Evolutionary conservation across 2,329 filamentous ascomycete species (phyloP).

Genomic region (Davidsoniella neocaledoniae): DNA sequence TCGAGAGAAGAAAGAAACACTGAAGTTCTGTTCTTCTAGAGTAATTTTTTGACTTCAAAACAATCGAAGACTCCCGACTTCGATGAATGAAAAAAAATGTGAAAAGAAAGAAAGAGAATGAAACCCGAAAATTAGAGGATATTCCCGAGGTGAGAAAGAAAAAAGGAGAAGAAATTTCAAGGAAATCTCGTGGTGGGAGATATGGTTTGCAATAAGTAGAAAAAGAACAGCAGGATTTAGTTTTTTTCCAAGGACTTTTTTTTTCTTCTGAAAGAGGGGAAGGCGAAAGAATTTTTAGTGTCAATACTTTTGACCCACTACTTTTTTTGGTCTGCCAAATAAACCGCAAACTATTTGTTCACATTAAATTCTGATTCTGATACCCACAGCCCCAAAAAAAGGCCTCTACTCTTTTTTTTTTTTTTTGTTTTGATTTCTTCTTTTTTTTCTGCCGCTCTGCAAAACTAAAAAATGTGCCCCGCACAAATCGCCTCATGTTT

Average conservation of each 20-base stretch:
- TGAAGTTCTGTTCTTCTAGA: slow-evolving; percentile 11
- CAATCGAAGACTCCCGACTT: slow-evolving; percentile 16
- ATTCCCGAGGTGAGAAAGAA: slow-evolving; percentile 16
- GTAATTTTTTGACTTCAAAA: background rate
- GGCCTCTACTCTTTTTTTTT: background rate
- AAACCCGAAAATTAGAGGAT: slow-evolving; percentile 16
- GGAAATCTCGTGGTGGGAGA: slow-evolving; percentile 1
- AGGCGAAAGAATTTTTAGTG: slow-evolving; percentile 10
- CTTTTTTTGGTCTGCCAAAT: background rate
- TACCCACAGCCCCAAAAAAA: background rate
- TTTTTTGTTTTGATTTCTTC: background rate
- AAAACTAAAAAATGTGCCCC: too few species aligned
- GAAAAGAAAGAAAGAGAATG: slow-evolving; percentile 22
- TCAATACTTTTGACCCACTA: slow-evolving; percentile 8
- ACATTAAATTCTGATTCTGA: background rate
- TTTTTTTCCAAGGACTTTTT: background rate
- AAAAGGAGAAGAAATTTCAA: slow-evolving; percentile 4
- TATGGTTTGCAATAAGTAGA: background rate
- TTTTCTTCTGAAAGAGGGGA: slow-evolving; percentile 12
- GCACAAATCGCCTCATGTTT: too few species aligned
- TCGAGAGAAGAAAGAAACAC: slow-evolving; percentile 12
- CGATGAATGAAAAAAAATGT: slow-evolving; percentile 24
- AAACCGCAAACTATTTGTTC: background rate
- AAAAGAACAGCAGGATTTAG: slow-evolving; percentile 1
- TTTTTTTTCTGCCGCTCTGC: background rate